Evolutionary conservation across 2,329 filamentous ascomycete genomes (phyloP).

Genomic region (Fusarium sp.): DNA sequence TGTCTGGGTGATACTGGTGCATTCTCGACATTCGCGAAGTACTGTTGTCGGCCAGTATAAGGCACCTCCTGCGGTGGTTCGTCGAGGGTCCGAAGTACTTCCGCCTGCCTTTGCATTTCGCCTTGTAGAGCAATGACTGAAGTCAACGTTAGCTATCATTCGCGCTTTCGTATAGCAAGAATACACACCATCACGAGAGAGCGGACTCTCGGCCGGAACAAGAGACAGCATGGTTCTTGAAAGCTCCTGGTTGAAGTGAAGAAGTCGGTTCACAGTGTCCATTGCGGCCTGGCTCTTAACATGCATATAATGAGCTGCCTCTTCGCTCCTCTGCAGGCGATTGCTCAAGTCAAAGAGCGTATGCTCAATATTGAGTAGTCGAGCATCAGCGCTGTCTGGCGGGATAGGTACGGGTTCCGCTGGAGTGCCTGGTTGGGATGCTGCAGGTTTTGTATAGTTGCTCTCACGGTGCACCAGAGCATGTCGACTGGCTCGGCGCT

Average conservation of each 20-base stretch:
- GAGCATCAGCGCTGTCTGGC: slow-evolving; percentile 80
- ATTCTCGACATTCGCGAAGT: slow-evolving; percentile 76
- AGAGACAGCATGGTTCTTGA: slow-evolving; percentile 79
- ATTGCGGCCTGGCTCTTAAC: slow-evolving; percentile 84
- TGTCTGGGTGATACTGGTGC: slow-evolving; percentile 89
- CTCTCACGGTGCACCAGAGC: slow-evolving; percentile 94
- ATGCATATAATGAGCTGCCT: slow-evolving; percentile 81
- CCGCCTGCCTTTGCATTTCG: slow-evolving; percentile 71
- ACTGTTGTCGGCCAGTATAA: slow-evolving; percentile 74
- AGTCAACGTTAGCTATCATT: slow-evolving; percentile 29
- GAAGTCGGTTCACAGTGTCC: slow-evolving; percentile 78
- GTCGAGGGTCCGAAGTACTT: slow-evolving; percentile 67
- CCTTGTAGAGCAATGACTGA: slow-evolving; percentile 67
- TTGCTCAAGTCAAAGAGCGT: slow-evolving; percentile 82
- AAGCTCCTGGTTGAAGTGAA: slow-evolving; percentile 86
- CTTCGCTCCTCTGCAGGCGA: slow-evolving; percentile 84
- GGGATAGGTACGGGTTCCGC: slow-evolving; percentile 79
- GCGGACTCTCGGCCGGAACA: slow-evolving; percentile 78
- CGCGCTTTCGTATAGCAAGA: background rate
- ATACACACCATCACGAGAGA: slow-evolving; percentile 84
- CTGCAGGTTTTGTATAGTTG: slow-evolving; percentile 78
- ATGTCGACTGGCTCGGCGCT: slow-evolving; percentile 91
- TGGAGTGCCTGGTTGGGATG: slow-evolving; percentile 85
- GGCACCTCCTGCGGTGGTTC: slow-evolving; percentile 74
- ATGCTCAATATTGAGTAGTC: slow-evolving; percentile 82